Percentiles rank a stretch among this genome's conserved stretches.
Conservation (phyloP, 805 yeast species). For the Pichia paraexigua region DNA sequence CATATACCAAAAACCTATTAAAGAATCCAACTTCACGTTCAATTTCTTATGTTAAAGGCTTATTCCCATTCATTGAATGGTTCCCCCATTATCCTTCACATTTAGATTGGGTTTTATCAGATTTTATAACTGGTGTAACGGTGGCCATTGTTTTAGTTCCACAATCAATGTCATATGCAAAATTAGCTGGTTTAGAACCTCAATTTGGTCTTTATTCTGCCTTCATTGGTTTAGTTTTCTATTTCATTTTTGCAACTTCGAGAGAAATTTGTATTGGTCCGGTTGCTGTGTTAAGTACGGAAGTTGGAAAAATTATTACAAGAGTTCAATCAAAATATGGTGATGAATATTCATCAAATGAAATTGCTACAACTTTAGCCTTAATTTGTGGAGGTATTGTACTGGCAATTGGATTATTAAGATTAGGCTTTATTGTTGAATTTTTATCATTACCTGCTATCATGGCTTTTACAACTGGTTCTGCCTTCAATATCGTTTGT, state of each 20-base stretch:
- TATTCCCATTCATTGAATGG: constrained; percentile 83
- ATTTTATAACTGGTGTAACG: constrained; percentile 85
- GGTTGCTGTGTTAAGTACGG: constrained; percentile 90
- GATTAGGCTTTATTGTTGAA: constrained; percentile 84
- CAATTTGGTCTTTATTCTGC: constrained; percentile 89
- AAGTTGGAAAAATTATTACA: constrained; percentile 70
- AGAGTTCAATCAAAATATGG: constrained; percentile 43
- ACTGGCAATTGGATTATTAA: constrained; percentile 68
- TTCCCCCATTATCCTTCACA: constrained; percentile 69
- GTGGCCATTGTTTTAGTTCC: constrained; percentile 93
- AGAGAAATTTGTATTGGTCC: constrained; percentile 96
- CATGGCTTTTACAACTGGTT: constrained; percentile 91
- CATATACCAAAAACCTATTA: constrained; percentile 23
- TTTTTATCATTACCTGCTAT: constrained; percentile 88
- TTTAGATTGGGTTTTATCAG: constrained; percentile 63
- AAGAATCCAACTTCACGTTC: constrained; percentile 33
- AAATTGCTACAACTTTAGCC: constrained; percentile 73
- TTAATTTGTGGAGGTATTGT: constrained; percentile 83
- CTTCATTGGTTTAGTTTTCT: constrained; percentile 82
- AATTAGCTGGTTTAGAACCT: constrained; percentile 70
- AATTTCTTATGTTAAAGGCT: constrained; percentile 45
- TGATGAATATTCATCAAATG: constrained; percentile 45
- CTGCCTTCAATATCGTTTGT: constrained; percentile 71
- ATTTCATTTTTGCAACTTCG: constrained; percentile 88
- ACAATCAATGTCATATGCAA: constrained; percentile 93